Evolutionary conservation across 768 basidiomycete species (phyloP).

Genomic region (Gloeostereum incarnatum): DNA sequence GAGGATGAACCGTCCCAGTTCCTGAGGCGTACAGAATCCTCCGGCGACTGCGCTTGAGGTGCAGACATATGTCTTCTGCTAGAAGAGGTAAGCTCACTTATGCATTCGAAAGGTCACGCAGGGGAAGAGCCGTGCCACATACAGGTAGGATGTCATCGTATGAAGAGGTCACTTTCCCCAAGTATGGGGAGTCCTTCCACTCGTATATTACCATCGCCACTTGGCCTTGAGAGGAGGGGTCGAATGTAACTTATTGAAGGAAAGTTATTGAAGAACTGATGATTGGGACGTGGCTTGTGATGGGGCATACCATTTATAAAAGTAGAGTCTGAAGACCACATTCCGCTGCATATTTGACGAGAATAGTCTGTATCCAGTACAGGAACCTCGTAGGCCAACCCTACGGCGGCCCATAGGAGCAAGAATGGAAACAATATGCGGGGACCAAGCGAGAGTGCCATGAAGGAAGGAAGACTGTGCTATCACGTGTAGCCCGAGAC

Average conservation of each 20-base stretch:
- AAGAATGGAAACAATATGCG: constrained; percentile 15
- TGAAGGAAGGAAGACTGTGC: no score
- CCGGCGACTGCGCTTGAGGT: constrained; percentile 69
- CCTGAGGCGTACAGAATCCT: constrained; percentile 55
- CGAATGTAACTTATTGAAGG: constrained; percentile 58
- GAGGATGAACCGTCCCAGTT: constrained; percentile 89
- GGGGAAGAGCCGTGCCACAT: constrained; percentile 20
- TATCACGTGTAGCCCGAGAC: no score
- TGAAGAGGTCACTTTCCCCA: constrained; percentile 61
- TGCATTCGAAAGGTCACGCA: constrained; percentile 6
- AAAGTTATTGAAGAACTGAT: not conserved
- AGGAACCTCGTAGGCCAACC: constrained; percentile 48
- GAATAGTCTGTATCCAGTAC: constrained; percentile 68
- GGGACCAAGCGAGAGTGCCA: not conserved
- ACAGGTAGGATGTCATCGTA: constrained; percentile 55
- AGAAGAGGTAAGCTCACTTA: no score
- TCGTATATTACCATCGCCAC: constrained; percentile 94
- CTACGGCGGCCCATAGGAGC: constrained; percentile 23
- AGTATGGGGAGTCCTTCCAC: constrained; percentile 80
- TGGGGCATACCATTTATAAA: constrained; percentile 70
- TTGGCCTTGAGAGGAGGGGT: constrained; percentile 70
- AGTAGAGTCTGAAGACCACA: constrained; percentile 77
- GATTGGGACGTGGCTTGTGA: no score
- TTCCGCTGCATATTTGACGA: constrained; percentile 90
- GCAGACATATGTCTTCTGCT: constrained; percentile 92